Conservation (phyloP, 495 filamentous ascomycete genomes). For the Rhizodiscina lignyota region DNA sequence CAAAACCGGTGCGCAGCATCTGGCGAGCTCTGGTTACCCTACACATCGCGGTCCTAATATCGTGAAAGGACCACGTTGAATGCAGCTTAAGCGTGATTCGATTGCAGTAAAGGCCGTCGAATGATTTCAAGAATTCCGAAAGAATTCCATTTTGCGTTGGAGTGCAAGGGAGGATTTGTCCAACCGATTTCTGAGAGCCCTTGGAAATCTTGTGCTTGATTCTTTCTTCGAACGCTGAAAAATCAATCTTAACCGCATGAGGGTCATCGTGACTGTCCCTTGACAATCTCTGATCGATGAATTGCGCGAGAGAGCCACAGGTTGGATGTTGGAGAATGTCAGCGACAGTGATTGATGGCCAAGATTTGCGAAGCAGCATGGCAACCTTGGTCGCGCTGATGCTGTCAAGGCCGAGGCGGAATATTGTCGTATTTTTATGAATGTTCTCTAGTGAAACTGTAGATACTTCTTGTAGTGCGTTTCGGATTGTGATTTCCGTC, state of each 20-base stretch:
- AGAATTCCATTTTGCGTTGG: slow-evolving; percentile 47
- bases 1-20: slow-evolving; percentile 24
- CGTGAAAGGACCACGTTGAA: background rate
- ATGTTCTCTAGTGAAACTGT: slow-evolving; percentile 8
- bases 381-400: slow-evolving; percentile 27
- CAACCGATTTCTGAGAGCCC: slow-evolving; percentile 19
- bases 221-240: slow-evolving; percentile 25
- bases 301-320: slow-evolving; percentile 26
- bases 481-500: slow-evolving; percentile 32
- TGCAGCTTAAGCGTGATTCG: slow-evolving; percentile 30
- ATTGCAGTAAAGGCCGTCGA: slow-evolving; percentile 46
- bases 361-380: slow-evolving; percentile 13
- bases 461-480: slow-evolving; percentile 39
- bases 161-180: slow-evolving; percentile 43
- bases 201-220: slow-evolving; percentile 14
- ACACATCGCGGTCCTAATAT: slow-evolving; percentile 16
- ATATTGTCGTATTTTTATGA: slow-evolving; percentile 19
- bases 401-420: slow-evolving; percentile 26
- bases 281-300: slow-evolving; percentile 13
- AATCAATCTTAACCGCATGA: slow-evolving; percentile 7
- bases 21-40: slow-evolving; percentile 13
- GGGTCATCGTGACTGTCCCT: background rate
- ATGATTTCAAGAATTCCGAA: slow-evolving; percentile 37
- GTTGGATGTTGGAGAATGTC: slow-evolving; percentile 53
- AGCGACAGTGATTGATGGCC: slow-evolving; percentile 32